Evolutionary conservation across 805 yeast genomes (phyloP).

Genomic region (Sungouiozyma intestinalis): DNA sequence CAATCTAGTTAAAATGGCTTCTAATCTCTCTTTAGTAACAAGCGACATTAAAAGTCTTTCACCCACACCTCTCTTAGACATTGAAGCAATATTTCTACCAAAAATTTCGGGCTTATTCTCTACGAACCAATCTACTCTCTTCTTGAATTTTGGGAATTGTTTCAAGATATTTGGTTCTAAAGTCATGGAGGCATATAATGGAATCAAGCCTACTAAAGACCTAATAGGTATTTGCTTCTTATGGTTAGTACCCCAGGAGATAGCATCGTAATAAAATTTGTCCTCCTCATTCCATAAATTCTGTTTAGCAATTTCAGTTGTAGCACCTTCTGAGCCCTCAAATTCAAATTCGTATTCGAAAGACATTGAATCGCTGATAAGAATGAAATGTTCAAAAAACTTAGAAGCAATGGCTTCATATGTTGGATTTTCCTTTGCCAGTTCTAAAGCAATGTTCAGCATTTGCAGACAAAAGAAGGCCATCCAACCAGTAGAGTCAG

Average conservation of each 20-base stretch:
- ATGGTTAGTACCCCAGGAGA: constrained; percentile 63
- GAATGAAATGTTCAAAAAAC: constrained; percentile 83
- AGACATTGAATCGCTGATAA: constrained; percentile 92
- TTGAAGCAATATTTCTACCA: constrained; percentile 79
- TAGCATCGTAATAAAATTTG: constrained; percentile 83
- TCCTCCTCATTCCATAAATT: constrained; percentile 88
- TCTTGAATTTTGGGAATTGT: constrained; percentile 72
- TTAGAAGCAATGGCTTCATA: constrained; percentile 92
- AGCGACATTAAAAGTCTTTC: constrained; percentile 71
- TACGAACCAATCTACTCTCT: constrained; percentile 76
- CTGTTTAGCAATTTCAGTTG: constrained; percentile 37
- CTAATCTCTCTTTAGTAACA: constrained; percentile 70
- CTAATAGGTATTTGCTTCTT: constrained; percentile 71
- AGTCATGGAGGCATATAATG: constrained; percentile 80
- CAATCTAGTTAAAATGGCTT: constrained; percentile 66
- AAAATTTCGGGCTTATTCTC: constrained; percentile 61
- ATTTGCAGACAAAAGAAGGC: constrained; percentile 83
- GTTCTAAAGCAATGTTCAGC: constrained; percentile 86
- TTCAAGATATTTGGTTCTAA: constrained; percentile 75
- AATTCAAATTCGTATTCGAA: constrained; percentile 34
- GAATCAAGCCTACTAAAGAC: constrained; percentile 85
- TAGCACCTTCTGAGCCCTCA: constrained; percentile 26
- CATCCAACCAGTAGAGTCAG: constrained; percentile 98
- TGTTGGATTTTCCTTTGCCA: constrained; percentile 74
- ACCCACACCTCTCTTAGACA: constrained; percentile 71